These are phyloP conservation scores for Coemansia aciculifera DNA, from an alignment of 192 early-diverging fungal genomes.

Conservation along the genomic window DNA sequence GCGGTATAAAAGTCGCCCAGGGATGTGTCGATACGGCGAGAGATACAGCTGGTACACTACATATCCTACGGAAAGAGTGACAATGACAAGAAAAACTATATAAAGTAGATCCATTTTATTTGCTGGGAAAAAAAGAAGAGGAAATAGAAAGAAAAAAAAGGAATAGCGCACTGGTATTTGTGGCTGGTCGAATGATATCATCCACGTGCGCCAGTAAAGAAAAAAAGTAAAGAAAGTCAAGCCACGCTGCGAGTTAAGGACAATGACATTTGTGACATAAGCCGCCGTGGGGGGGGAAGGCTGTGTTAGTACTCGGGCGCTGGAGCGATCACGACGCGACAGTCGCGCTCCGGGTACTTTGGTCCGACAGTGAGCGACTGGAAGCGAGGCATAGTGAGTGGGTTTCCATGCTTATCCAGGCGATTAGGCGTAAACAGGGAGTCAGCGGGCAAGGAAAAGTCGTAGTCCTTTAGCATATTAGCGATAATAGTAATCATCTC, in stretches of 20 bases:
- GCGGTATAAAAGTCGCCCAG: neutral
- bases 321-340: conserved; percentile 10
- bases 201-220: neutral
- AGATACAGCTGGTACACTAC: neutral
- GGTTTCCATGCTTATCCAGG: conserved; percentile 15
- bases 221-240: neutral
- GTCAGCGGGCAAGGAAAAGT: conserved; percentile 13
- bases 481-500: conserved; percentile 33
- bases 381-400: conserved; percentile 20
- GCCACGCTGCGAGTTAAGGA: neutral
- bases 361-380: conserved; percentile 22
- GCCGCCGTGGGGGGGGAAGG: neutral
- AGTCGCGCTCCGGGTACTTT: conserved; percentile 32
- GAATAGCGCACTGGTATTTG: neutral
- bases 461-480: conserved; percentile 32
- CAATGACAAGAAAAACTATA: neutral
- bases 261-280: neutral
- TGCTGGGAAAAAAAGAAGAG: neutral
- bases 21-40: neutral
- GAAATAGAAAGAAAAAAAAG: neutral
- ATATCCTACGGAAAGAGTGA: neutral
- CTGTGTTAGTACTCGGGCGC: conserved; percentile 9
- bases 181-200: neutral
- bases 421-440: conserved; percentile 14
- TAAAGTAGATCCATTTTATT: neutral